Evolutionary conservation across 2,329 filamentous ascomycete genomes (phyloP).

Genomic region (Coccinonectria pachysandricola): DNA sequence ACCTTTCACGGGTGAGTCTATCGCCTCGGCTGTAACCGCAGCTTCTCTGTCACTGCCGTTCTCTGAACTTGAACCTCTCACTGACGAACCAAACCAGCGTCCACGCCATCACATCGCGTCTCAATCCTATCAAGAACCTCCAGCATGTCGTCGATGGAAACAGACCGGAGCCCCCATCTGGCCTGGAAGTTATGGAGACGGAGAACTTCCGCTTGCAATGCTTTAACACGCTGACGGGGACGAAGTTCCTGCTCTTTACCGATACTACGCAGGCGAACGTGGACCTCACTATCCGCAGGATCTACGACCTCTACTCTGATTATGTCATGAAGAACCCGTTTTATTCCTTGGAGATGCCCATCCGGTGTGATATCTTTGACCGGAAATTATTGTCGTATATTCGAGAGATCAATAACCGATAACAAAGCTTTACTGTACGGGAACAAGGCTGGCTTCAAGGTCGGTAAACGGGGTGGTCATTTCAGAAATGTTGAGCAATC

Average conservation of each 20-base stretch:
- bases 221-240: slow-evolving; percentile 88
- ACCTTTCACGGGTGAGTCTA: slow-evolving; percentile 78
- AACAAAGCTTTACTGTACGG: too few relatives aligned
- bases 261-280: slow-evolving; percentile 81
- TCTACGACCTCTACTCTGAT: slow-evolving; percentile 93
- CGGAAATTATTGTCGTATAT: slow-evolving; percentile 73
- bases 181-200: slow-evolving; percentile 86
- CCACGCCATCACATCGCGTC: slow-evolving; percentile 57
- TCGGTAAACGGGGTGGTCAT: too few relatives aligned
- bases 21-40: slow-evolving; percentile 1
- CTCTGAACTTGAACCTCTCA: slow-evolving; percentile 1
- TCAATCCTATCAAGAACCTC: slow-evolving; percentile 42
- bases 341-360: slow-evolving; percentile 95
- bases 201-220: slow-evolving; percentile 93
- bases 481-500: too few relatives aligned
- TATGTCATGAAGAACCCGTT: slow-evolving; percentile 99
- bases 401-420: slow-evolving; percentile 56
- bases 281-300: slow-evolving; percentile 69
- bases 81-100: slow-evolving; percentile 35
- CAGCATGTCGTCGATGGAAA: slow-evolving; percentile 30
- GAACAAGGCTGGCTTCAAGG: too few relatives aligned
- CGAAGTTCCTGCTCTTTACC: slow-evolving; percentile 92
- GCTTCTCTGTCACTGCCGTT: slow-evolving; percentile 4
- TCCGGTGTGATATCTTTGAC: slow-evolving; percentile 92
- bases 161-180: slow-evolving; percentile 57